A percentile compares a stretch with the other conserved stretches of the same genome.
These are phyloP conservation scores for Tetrapisispora nanseiensis DNA, from an alignment of 805 yeast species.

Conservation along the genomic window DNA sequence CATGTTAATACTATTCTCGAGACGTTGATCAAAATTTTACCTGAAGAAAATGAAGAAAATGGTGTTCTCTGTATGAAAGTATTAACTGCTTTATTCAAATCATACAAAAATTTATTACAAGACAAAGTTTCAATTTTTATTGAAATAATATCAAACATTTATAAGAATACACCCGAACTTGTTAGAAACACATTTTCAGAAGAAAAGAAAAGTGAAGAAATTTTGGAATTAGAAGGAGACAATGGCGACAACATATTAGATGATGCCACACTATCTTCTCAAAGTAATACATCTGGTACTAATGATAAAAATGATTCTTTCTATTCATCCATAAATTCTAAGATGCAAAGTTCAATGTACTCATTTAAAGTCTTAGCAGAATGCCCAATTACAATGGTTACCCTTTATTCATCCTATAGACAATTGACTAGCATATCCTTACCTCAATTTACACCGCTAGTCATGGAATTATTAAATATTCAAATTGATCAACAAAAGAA, in stretches of 20 bases:
- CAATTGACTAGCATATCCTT: conserved; percentile 60
- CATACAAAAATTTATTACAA: conserved; percentile 57
- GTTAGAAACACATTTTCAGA: conserved; percentile 59
- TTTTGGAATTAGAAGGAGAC: conserved; percentile 5
- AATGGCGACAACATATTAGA: not conserved
- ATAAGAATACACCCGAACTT: conserved; percentile 67
- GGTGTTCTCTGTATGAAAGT: conserved; percentile 87
- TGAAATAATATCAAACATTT: conserved; percentile 62
- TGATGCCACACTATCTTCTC: not conserved
- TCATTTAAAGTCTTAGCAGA: conserved; percentile 91
- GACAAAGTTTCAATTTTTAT: conserved; percentile 74
- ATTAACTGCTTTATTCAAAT: conserved; percentile 74
- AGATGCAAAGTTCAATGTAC: conserved; percentile 56
- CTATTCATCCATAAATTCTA: conserved; percentile 12
- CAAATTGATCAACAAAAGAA: conserved; percentile 76
- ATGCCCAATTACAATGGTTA: conserved; percentile 94
- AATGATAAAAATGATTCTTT: conserved; percentile 1
- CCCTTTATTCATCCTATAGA: conserved; percentile 81
- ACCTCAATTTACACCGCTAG: conserved; percentile 70
- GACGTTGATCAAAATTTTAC: conserved; percentile 46
- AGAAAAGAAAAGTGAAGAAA: conserved; percentile 4
- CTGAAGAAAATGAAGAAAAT: conserved; percentile 86
- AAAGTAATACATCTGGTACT: not conserved
- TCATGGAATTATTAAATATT: conserved; percentile 59
- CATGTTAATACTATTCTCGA: conserved; percentile 54